Conservation (phyloP, 2,329 filamentous ascomycete species). For the Phoma sp. region DNA sequence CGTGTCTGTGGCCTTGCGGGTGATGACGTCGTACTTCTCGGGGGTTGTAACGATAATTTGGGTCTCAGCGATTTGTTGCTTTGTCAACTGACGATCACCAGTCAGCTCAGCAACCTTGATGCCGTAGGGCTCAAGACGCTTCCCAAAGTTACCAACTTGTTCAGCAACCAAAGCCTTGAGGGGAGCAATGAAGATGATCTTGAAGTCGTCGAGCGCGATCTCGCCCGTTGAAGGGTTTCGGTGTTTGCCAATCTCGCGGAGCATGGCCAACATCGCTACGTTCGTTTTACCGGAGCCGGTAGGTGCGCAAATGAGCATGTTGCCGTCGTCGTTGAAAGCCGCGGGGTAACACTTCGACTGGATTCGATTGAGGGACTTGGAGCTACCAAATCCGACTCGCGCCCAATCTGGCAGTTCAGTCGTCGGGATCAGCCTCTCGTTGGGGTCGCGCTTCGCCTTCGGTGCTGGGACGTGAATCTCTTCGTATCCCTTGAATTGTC, state of each 20-base stretch:
- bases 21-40: slow-evolving; percentile 99
- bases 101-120: slow-evolving; percentile 95
- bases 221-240: slow-evolving; percentile 87
- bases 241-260: slow-evolving; percentile 96
- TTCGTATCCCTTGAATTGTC: slow-evolving; percentile 96
- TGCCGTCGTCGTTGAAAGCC: slow-evolving; percentile 92
- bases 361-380: slow-evolving; percentile 90
- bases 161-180: slow-evolving; percentile 96
- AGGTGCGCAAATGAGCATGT: slow-evolving; percentile 96
- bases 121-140: slow-evolving; percentile 86
- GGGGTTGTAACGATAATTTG: slow-evolving; percentile 98
- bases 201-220: slow-evolving; percentile 94
- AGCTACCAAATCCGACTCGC: slow-evolving; percentile 79
- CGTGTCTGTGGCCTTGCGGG: slow-evolving; percentile 93
- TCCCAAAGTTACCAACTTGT: slow-evolving; percentile 96
- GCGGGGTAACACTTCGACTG: slow-evolving; percentile 92
- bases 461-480: slow-evolving; percentile 96
- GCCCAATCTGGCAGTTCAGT: slow-evolving; percentile 93
- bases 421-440: slow-evolving; percentile 78
- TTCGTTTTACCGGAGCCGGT: slow-evolving; percentile 99
- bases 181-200: slow-evolving; percentile 97
- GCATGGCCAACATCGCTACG: slow-evolving; percentile 94
- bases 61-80: slow-evolving; percentile 97
- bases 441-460: slow-evolving; percentile 81
- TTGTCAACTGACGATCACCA: slow-evolving; percentile 96